A percentile compares a stretch with the other conserved stretches of the same genome.
Evolutionary conservation across 176 grass and related monocot genomes (phyloP).

Genomic region (Carex kokanica): DNA sequence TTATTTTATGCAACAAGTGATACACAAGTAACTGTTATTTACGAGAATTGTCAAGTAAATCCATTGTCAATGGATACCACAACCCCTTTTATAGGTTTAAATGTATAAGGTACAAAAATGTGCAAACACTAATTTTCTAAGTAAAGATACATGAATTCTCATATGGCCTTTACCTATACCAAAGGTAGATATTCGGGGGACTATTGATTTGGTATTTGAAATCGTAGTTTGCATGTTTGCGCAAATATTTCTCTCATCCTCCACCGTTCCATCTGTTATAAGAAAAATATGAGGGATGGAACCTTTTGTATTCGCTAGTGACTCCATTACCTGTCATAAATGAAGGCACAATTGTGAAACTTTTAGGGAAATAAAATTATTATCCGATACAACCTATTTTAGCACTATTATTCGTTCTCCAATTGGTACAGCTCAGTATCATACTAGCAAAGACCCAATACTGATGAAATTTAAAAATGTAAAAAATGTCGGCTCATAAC

Average conservation of each 20-base stretch:
- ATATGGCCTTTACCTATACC: conserved; percentile 69
- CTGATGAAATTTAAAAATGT: conserved; percentile 13
- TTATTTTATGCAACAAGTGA: not conserved
- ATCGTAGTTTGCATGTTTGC: conserved; percentile 48
- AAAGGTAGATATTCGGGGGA: conserved; percentile 88
- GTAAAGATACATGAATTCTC: not conserved
- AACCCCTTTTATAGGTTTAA: not conserved
- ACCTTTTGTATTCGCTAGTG: conserved; percentile 56
- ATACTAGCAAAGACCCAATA: not conserved
- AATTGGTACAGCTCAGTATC: not conserved
- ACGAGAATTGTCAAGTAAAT: not conserved
- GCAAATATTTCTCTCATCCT: conserved; percentile 84
- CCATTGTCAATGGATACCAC: not conserved
- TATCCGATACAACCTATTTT: not conserved
- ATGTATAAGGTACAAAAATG: not conserved
- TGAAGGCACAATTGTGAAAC: not conserved
- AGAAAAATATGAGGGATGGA: conserved; percentile 86
- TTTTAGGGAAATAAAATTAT: conserved; percentile 2
- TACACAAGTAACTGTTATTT: not conserved
- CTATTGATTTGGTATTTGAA: conserved; percentile 43
- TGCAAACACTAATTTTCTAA: not conserved
- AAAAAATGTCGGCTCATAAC: conserved; percentile 7
- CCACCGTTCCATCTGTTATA: conserved; percentile 87
- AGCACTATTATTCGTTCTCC: not conserved
- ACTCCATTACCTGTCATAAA: conserved; percentile 57